phyloP scores from a whole-genome alignment of 2,329 filamentous ascomycete genomes.

The Fusarium mangiferae region DNA sequence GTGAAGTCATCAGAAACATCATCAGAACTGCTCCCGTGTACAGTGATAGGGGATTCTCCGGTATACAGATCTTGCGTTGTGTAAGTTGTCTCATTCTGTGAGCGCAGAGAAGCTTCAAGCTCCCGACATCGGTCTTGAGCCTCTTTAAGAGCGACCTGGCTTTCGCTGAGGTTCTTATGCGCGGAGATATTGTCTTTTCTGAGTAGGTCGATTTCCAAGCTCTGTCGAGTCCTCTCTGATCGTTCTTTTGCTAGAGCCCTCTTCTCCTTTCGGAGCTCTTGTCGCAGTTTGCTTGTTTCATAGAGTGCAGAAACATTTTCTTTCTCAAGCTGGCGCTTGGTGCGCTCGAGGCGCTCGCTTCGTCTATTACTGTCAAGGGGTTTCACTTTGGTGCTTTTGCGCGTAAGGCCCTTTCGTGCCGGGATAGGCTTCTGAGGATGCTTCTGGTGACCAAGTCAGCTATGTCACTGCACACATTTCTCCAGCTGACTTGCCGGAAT shows the following conservation, averaged over 20 bases:
- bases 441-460: not conserved
- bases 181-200: not conserved
- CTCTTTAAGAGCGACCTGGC: accelerated
- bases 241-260: not conserved
- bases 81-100: accelerated
- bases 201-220: not conserved
- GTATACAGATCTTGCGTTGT: not conserved
- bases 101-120: not conserved
- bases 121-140: not conserved
- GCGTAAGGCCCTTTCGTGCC: not conserved
- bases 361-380: too few species aligned
- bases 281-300: not conserved
- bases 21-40: too few species aligned
- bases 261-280: not conserved
- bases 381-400: not conserved
- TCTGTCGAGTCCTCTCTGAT: not conserved
- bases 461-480: accelerated
- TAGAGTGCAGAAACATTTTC: not conserved
- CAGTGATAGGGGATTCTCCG: accelerated
- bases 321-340: not conserved
- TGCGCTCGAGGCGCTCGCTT: not conserved
- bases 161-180: accelerated
- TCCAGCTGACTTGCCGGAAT: accelerated
- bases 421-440: not conserved
- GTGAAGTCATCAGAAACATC: too few species aligned